Conservation (phyloP, 805 yeast genomes). For the Metschnikowia continentalis region DNA sequence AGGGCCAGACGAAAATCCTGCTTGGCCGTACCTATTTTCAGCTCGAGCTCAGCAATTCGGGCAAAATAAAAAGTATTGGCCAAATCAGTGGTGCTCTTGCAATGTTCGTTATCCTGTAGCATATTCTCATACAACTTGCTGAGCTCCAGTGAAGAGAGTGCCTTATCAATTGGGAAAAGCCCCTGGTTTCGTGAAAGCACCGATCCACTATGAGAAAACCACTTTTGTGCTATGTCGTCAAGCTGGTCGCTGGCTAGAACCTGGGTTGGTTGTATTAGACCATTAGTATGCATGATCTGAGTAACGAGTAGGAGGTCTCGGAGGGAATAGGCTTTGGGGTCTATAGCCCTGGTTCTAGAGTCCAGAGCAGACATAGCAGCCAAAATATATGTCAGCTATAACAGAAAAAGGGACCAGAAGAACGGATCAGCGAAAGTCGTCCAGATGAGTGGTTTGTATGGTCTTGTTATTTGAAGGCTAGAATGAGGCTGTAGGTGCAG, state of each 20-base stretch:
- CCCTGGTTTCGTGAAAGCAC: constrained; percentile 20
- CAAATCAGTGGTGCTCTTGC: constrained; percentile 34
- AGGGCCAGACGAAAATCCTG: constrained; percentile 4
- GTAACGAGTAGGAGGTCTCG: constrained; percentile 35
- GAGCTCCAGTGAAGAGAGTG: constrained; percentile 21
- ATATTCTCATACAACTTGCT: constrained; percentile 25
- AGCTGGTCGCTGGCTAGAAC: constrained; percentile 18
- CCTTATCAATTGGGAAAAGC: constrained; percentile 12
- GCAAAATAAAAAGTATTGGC: constrained; percentile 34
- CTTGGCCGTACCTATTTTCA: constrained; percentile 22
- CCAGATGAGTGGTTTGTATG: background rate
- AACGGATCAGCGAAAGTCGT: background rate
- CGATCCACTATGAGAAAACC: constrained; percentile 30
- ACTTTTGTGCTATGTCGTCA: constrained; percentile 21
- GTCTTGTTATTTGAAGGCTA: background rate
- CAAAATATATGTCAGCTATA: background rate
- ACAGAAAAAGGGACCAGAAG: background rate
- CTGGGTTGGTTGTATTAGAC: constrained; percentile 23
- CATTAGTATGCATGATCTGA: constrained; percentile 35
- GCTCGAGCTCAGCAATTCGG: constrained; percentile 32
- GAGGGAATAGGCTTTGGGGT: constrained; percentile 17
- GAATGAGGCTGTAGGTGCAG: background rate
- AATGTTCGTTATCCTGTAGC: constrained; percentile 21
- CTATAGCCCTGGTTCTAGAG: constrained; percentile 4
- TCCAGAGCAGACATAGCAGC: background rate